Base-by-base conservation (phyloP, 2,329 filamentous ascomycete species). In the Ceratocystis smalleyi region DNA sequence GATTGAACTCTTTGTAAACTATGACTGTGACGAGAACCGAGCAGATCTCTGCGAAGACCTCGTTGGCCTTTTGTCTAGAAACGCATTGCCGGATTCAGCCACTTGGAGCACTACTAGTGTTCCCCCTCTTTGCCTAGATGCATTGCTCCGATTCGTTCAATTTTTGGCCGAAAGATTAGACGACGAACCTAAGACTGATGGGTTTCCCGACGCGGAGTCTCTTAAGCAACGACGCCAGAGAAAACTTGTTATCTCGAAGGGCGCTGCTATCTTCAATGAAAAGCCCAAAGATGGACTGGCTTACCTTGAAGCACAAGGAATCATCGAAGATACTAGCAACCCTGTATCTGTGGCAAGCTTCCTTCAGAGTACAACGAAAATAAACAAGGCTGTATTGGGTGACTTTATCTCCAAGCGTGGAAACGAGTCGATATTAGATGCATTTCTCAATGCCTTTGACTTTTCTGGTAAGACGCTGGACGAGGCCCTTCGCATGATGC, bases 81-180 rank as follows among this genome's bases (percentile, higher is more conserved):
- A 96, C 73, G 94, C 94, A 1, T 88, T 99, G 68, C 95, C 94
- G 0, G 94, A 99, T 73, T 96, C 94, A 7, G 94, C 92, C 5
- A 96, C 91, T 5, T 99, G 94, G 94, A 99, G 95, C 73, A 99
- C 94, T 10, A 96, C 92, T 4, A 99, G 95, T 72, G 95, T 99
- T 1, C 94, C 94, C 17, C 94, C 94, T 0, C 77, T 99, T 2
- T 99, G 94, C 70, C 79, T 99, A 24, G 94, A 99, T 75, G 91
- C 94, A 8, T 78, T 99, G 10, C 79, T 99, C 27, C 86, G 90
- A 17, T 97, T 91, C 70, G 83, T 99, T 43, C 91, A 96, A 71
- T 96, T 90, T 68, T 87, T 99, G 68, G 88, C 90, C 0, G 91
- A 96, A 72, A 83, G 94, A 64, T 76, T 97, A 19, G 83, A 95